A percentile compares a stretch with the other conserved stretches of the same genome.
These are phyloP conservation scores for Mallotus japonicus DNA, from an alignment of 441 rosid species.

Conservation along the genomic window DNA sequence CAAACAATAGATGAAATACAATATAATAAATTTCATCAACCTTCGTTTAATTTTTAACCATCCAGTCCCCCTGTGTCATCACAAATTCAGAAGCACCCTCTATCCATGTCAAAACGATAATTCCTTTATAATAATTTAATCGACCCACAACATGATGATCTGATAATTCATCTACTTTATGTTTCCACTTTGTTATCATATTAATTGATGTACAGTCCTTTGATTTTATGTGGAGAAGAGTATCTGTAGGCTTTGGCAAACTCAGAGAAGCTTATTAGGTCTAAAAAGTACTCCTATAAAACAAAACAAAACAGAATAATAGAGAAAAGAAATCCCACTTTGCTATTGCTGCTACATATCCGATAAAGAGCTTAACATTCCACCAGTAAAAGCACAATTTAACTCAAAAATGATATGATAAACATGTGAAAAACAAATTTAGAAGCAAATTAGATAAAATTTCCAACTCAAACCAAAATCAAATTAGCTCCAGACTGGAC, in stretches of 20 bases:
- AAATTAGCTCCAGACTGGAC: slow-evolving; percentile 18
- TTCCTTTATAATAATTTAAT: neutral
- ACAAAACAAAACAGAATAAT: neutral
- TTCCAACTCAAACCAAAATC: neutral
- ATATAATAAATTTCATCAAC: neutral
- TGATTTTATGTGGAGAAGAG: neutral
- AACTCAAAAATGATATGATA: neutral
- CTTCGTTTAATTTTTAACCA: neutral
- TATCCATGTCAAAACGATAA: neutral
- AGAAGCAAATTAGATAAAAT: neutral
- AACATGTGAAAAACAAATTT: neutral
- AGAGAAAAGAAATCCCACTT: too few species aligned
- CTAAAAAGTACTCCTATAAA: neutral
- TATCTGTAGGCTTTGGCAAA: neutral
- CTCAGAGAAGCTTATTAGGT: neutral
- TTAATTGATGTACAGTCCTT: neutral
- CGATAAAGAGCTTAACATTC: neutral
- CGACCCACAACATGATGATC: neutral
- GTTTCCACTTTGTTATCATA: neutral
- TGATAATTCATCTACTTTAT: neutral
- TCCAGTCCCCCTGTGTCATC: neutral
- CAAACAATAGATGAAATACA: neutral
- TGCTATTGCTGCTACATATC: neutral
- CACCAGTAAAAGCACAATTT: neutral
- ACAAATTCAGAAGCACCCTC: neutral